phyloP scores from a whole-genome alignment of 495 filamentous ascomycete species.

The Penicillium egyptiacum region DNA sequence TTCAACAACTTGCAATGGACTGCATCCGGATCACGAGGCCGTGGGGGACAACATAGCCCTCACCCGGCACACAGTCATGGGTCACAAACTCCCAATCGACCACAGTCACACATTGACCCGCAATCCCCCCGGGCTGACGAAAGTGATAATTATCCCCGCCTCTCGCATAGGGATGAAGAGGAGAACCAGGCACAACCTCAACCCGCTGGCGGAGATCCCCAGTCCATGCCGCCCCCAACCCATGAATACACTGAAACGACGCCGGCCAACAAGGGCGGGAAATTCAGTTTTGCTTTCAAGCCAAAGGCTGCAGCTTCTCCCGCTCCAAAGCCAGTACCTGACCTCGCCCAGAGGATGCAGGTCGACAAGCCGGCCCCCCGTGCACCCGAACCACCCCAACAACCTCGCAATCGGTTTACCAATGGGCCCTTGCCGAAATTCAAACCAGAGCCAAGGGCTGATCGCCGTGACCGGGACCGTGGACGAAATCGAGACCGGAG shows the following conservation, averaged over 20 bases:
- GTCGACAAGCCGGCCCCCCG: constrained; percentile 48
- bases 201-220: constrained; percentile 26
- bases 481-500: constrained; percentile 47
- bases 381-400: constrained; percentile 30
- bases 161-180: constrained; percentile 61
- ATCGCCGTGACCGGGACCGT: constrained; percentile 47
- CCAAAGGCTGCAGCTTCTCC: constrained; percentile 60
- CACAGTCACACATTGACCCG: constrained; percentile 35
- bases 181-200: constrained; percentile 50
- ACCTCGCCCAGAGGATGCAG: constrained; percentile 69
- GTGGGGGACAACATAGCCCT: constrained; percentile 35
- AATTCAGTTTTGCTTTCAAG: constrained; percentile 89
- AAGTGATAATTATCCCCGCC: constrained; percentile 60
- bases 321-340: constrained; percentile 64
- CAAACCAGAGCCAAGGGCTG: constrained; percentile 44
- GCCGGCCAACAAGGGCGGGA: constrained; percentile 60
- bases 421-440: constrained; percentile 43
- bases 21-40: constrained; percentile 37
- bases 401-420: constrained; percentile 40
- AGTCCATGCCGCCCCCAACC: constrained; percentile 51
- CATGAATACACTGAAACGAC: constrained; percentile 50
- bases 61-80: constrained; percentile 28
- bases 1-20: constrained; percentile 66
- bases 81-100: constrained; percentile 30
- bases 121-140: constrained; percentile 46